A percentile compares a stretch with the other conserved stretches of the same genome.
Conservation (phyloP, 139 green algal species). For the Coelastrella sp. region DNA sequence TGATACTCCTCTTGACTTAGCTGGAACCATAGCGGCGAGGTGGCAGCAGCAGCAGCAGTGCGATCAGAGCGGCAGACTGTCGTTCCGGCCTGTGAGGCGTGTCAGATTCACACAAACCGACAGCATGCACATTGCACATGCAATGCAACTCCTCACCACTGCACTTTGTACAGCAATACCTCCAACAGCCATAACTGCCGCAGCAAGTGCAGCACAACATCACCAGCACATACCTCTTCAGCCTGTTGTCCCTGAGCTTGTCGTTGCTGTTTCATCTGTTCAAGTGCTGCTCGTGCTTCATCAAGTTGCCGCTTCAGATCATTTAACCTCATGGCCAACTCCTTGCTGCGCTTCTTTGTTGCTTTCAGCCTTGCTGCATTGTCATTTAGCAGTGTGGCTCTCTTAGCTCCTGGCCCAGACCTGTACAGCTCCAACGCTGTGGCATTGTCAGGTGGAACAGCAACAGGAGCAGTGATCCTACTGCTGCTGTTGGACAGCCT, state of each 20-base stretch:
- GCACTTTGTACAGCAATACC: no score
- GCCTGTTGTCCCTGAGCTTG: slow-evolving; percentile 44
- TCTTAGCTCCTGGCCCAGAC: slow-evolving; percentile 45
- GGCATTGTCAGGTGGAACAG: not conserved
- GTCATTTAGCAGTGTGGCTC: slow-evolving; percentile 53
- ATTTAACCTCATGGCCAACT: slow-evolving; percentile 9
- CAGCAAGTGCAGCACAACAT: no score
- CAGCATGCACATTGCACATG: no score
- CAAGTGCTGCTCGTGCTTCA: slow-evolving; percentile 39
- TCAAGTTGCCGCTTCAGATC: slow-evolving; percentile 62
- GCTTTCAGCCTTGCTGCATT: slow-evolving; percentile 52
- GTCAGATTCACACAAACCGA: no score
- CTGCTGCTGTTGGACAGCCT: not conserved
- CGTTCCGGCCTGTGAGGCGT: no score
- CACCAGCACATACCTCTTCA: slow-evolving; percentile 60
- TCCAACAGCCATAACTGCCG: no score
- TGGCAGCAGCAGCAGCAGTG: not conserved
- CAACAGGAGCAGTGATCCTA: not conserved
- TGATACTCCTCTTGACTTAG: slow-evolving; percentile 8
- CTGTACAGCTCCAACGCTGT: slow-evolving; percentile 53
- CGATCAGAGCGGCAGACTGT: not conserved
- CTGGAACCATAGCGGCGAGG: not conserved
- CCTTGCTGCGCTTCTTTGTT: slow-evolving; percentile 47
- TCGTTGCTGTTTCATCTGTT: slow-evolving; percentile 46
- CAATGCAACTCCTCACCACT: no score